These are phyloP conservation scores for Solanum lignicaule DNA, from an alignment of 257 asterid species.

Conservation along the genomic window DNA sequence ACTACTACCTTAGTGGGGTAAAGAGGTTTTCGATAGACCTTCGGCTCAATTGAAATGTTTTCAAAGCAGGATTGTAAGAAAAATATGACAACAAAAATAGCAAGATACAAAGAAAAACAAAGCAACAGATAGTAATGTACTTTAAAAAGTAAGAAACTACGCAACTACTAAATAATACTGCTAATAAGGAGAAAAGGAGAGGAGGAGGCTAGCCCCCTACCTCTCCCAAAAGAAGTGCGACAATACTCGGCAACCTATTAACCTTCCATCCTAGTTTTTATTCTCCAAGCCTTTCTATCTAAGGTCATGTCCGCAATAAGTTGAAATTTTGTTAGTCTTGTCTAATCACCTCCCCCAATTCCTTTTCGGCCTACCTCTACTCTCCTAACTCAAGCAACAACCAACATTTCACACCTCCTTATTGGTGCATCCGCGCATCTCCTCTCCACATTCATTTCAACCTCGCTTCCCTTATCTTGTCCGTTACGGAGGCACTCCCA, in stretches of 20 bases:
- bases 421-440: neutral
- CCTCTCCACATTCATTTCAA: neutral
- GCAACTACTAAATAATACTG: neutral
- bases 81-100: neutral
- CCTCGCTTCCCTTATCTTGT: neutral
- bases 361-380: neutral
- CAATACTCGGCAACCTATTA: neutral
- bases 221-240: neutral
- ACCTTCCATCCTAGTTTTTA: neutral
- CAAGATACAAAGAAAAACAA: neutral
- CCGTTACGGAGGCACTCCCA: neutral
- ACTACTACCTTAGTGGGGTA: neutral
- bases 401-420: neutral
- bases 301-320: neutral
- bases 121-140: neutral
- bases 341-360: neutral
- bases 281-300: neutral
- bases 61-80: neutral
- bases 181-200: neutral
- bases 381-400: neutral
- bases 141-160: neutral
- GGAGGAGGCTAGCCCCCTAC: neutral
- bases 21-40: neutral
- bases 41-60: neutral
- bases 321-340: neutral